Evolutionary conservation across 2,329 filamentous ascomycete genomes (phyloP).

Genomic region (Cladorrhinum sp.): DNA sequence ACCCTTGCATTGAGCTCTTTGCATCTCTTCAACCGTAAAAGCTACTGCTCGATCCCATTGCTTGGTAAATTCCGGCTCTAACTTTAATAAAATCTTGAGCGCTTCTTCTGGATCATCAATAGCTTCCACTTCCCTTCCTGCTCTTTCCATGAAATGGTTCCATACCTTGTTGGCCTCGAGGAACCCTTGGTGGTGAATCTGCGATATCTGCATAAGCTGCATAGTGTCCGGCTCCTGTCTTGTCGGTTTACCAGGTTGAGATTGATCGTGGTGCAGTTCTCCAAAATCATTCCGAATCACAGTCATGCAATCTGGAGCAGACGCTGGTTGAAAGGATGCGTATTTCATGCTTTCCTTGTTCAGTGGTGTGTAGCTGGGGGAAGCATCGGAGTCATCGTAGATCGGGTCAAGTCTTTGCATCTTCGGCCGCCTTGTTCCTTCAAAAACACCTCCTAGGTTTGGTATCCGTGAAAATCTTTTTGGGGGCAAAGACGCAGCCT

Average conservation of each 20-base stretch:
- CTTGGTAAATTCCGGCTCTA: conserved; percentile 13
- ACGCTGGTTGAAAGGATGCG: not conserved
- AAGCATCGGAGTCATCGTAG: not conserved
- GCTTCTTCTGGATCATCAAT: conserved; percentile 12
- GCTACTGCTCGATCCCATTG: conserved; percentile 15
- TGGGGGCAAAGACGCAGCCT: not conserved
- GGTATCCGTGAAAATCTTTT: not conserved
- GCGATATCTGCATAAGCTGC: conserved; percentile 7
- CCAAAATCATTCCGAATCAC: not conserved
- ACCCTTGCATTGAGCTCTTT: not conserved
- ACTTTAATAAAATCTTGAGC: conserved; percentile 10
- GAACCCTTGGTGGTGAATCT: conserved; percentile 21
- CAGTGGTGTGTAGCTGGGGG: not conserved
- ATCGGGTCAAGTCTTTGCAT: not conserved
- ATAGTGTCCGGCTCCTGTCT: not conserved
- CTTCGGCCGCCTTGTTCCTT: not conserved
- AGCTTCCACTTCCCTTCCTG: conserved; percentile 5
- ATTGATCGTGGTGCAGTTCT: not conserved
- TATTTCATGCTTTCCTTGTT: not conserved
- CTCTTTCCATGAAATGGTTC: conserved; percentile 22
- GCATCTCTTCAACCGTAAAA: conserved; percentile 18
- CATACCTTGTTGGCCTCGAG: conserved; percentile 22
- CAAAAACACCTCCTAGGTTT: not conserved
- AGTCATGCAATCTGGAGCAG: not conserved
- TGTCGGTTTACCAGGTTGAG: not conserved